Percentiles rank a stretch among this genome's conserved stretches.
Conservation (phyloP, 352 stramenopile genomes). For the Phytophthora lateralis region DNA sequence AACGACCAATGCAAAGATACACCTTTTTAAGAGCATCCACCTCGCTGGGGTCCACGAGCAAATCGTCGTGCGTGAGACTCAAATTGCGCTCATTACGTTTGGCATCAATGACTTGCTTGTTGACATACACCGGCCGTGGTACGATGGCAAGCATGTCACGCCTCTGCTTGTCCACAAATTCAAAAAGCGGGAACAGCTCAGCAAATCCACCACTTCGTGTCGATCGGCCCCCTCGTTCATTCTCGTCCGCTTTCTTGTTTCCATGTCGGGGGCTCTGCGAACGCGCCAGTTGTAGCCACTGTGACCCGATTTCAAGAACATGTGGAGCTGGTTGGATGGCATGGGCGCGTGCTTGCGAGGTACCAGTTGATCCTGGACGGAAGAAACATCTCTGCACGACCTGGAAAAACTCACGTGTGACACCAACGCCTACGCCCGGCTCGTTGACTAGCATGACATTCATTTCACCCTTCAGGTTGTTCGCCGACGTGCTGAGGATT, state of each 20-base stretch:
- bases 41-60: conserved; percentile 44
- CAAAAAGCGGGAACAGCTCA: conserved; percentile 65
- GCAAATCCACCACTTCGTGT: conserved; percentile 20
- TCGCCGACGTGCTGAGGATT: conserved; percentile 52
- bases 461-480: conserved; percentile 63
- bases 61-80: conserved; percentile 43
- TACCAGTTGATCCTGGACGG: conserved; percentile 26
- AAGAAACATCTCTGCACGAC: conserved; percentile 73
- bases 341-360: conserved; percentile 6
- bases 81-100: conserved; percentile 42
- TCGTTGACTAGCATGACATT: conserved; percentile 75
- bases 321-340: conserved; percentile 27
- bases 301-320: conserved; percentile 58
- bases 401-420: conserved; percentile 80
- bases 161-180: conserved; percentile 41
- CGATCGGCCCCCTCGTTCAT: conserved; percentile 1
- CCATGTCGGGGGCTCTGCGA: conserved; percentile 31
- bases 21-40: conserved; percentile 55
- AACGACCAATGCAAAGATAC: conserved; percentile 64
- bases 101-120: conserved; percentile 38
- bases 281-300: conserved; percentile 68
- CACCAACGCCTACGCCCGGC: conserved; percentile 62
- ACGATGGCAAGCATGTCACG: conserved; percentile 45
- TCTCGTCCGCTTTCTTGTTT: conserved; percentile 14
- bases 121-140: conserved; percentile 31